Conservation (phyloP, 2,329 filamentous ascomycete species). For the Fusarium mangiferae region DNA sequence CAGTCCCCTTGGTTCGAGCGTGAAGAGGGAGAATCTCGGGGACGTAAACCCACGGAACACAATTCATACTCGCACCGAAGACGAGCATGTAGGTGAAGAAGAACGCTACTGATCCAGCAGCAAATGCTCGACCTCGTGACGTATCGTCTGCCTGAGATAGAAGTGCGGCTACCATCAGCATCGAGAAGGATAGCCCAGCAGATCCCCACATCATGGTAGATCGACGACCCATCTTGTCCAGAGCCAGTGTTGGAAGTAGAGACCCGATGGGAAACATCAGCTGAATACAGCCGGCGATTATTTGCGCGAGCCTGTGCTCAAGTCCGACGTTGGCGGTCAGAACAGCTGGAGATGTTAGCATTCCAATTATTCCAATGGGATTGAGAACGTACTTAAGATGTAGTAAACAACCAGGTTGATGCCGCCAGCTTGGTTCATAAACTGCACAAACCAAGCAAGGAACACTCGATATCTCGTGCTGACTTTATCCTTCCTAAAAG, state of each 20-base stretch:
- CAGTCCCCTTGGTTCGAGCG: constrained; percentile 32
- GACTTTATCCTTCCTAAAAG: constrained; percentile 41
- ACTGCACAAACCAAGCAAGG: constrained; percentile 34
- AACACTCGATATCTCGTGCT: constrained; percentile 29
- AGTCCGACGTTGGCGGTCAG: constrained; percentile 48
- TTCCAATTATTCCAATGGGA: neutral
- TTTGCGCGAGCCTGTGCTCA: constrained; percentile 41
- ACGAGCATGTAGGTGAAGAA: constrained; percentile 38
- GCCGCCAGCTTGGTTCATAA: constrained; percentile 57
- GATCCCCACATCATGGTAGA: constrained; percentile 57
- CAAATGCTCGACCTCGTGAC: constrained; percentile 19
- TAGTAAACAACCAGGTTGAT: constrained; percentile 58
- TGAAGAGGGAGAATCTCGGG: constrained; percentile 36
- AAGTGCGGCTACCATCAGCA: constrained; percentile 38
- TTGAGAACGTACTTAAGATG: constrained; percentile 40
- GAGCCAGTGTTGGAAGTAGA: constrained; percentile 47
- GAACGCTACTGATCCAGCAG: constrained; percentile 27
- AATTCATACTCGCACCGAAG: constrained; percentile 37
- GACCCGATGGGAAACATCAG: constrained; percentile 55
- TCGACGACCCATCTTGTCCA: constrained; percentile 53
- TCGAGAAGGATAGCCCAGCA: constrained; percentile 37
- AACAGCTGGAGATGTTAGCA: neutral
- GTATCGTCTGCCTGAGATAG: constrained; percentile 29
- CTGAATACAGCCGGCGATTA: constrained; percentile 51
- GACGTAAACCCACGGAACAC: constrained; percentile 41